Evolutionary conservation across 495 filamentous ascomycete genomes (phyloP).

Genomic region (Talaromyces adpressus): DNA sequence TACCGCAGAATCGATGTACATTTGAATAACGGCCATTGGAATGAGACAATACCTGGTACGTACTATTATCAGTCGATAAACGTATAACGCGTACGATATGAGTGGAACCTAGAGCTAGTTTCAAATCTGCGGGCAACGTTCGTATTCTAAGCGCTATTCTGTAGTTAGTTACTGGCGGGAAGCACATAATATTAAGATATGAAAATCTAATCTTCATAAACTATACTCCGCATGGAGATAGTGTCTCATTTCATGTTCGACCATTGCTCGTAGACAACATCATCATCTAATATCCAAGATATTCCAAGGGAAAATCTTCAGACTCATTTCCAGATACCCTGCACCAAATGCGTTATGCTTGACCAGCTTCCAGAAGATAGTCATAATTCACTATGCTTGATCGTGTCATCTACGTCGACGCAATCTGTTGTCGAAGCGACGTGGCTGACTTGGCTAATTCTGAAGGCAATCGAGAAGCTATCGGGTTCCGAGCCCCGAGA

Average conservation of each 20-base stretch:
- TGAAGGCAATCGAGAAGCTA: neutral
- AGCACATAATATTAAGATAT: neutral
- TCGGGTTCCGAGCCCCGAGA: neutral
- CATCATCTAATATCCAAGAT: neutral
- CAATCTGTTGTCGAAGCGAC: neutral
- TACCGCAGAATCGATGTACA: neutral
- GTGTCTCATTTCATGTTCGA: neutral
- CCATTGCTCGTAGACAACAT: neutral
- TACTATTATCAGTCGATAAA: neutral
- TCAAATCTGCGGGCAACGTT: neutral
- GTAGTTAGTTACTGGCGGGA: no score
- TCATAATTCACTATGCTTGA: neutral
- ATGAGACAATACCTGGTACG: neutral
- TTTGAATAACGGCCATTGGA: neutral
- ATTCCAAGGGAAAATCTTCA: neutral
- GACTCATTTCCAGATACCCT: neutral
- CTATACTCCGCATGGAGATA: neutral
- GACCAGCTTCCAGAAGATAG: neutral
- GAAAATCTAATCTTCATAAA: neutral
- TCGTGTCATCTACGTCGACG: neutral
- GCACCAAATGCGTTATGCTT: neutral
- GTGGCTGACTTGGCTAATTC: neutral
- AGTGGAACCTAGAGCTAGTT: neutral
- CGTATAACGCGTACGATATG: neutral
- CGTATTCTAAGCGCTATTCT: neutral